These are phyloP conservation scores for Sporothrix pseudoabietina DNA, from an alignment of 2,329 filamentous ascomycete genomes.

Conservation along the genomic window DNA sequence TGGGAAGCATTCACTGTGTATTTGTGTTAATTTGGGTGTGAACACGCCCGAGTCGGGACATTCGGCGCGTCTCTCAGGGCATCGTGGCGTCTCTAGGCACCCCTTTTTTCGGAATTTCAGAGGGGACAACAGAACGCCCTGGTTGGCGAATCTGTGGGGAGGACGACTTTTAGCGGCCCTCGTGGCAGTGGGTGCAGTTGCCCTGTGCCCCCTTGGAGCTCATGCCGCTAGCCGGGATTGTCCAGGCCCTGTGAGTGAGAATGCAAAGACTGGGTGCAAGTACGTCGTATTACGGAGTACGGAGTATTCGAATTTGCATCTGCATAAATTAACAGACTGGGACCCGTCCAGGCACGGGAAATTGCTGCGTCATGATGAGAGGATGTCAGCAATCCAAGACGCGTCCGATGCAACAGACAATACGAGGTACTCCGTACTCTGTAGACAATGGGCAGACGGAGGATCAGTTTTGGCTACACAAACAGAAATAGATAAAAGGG, in stretches of 20 bases:
- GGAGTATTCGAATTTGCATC: neutral
- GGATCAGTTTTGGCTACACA: neutral
- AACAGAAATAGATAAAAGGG: too few species aligned
- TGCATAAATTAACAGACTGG: neutral
- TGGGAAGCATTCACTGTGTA: neutral
- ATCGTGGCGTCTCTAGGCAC: neutral
- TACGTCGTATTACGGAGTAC: too few species aligned
- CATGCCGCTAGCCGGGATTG: conserved; percentile 2
- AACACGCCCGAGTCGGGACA: neutral
- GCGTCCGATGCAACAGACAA: neutral
- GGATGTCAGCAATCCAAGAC: neutral
- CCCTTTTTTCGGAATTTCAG: neutral
- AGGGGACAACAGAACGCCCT: neutral
- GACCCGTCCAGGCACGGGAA: neutral
- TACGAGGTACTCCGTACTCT: neutral
- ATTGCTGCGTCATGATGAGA: conserved; percentile 3
- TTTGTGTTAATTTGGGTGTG: neutral
- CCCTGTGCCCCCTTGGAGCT: neutral
- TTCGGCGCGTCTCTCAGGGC: conserved; percentile 18
- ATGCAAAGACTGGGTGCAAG: neutral
- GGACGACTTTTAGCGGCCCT: neutral
- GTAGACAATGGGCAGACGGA: neutral
- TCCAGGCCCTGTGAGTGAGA: neutral
- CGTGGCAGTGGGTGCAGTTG: conserved; percentile 18
- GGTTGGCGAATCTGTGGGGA: neutral